Evolutionary conservation across 2,329 filamentous ascomycete species (phyloP).

Genomic region (Arthrobotrys musiformis): DNA sequence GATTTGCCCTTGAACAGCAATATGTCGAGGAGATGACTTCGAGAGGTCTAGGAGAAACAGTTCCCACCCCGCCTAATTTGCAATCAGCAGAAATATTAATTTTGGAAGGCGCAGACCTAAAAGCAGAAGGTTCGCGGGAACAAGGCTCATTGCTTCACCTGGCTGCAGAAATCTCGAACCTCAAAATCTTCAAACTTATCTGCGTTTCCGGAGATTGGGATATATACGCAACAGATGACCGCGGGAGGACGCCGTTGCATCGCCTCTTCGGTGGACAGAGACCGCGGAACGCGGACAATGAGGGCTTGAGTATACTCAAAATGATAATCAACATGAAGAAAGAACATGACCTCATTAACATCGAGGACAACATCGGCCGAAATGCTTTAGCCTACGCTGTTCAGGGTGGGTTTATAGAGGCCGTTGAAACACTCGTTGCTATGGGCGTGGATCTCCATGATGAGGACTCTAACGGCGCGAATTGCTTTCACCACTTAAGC

Average conservation of each 20-base stretch:
- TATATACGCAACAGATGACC: neutral
- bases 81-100: constrained; percentile 2
- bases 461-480: neutral
- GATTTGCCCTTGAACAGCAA: too few species aligned
- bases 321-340: constrained; percentile 30
- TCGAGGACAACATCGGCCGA: neutral
- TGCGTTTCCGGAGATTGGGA: constrained; percentile 32
- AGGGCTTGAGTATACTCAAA: constrained; percentile 3
- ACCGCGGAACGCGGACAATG: neutral
- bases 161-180: constrained; percentile 13
- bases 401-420: constrained; percentile 3
- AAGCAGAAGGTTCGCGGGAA: neutral
- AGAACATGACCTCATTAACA: constrained; percentile 14
- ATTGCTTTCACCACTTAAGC: constrained; percentile 32
- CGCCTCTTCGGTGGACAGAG: neutral
- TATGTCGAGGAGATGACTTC: neutral
- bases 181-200: constrained; percentile 28
- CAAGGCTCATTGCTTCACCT: constrained; percentile 2
- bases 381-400: constrained; percentile 28
- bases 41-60: too few species aligned
- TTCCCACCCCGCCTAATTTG: too few species aligned
- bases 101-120: constrained; percentile 10
- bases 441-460: constrained; percentile 15
- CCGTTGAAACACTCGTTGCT: constrained; percentile 16
- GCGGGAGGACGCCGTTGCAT: constrained; percentile 11